Percentiles rank a stretch among this genome's conserved stretches.
Conservation (phyloP, 176 grass and related monocot genomes). For the Calamus simplicifolius region DNA sequence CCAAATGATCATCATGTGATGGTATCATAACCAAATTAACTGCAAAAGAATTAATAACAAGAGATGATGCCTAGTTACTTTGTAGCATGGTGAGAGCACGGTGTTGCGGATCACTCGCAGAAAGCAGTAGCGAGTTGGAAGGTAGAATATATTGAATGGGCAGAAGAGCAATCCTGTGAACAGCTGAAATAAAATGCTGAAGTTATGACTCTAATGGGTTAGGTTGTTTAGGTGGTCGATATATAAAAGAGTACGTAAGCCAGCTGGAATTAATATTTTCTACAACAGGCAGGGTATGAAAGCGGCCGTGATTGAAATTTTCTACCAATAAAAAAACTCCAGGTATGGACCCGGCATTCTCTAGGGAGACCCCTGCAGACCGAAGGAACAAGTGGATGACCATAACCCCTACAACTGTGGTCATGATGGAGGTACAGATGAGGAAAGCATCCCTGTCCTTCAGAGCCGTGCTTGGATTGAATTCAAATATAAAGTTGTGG, state of each 20-base stretch:
- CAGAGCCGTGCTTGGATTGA: constrained; percentile 51
- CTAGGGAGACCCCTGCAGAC: constrained; percentile 30
- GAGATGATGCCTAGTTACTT: constrained; percentile 17
- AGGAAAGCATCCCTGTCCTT: constrained; percentile 83
- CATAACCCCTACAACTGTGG: constrained; percentile 42
- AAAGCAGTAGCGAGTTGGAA: constrained; percentile 74
- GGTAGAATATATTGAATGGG: constrained; percentile 83
- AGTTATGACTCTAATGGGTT: background rate
- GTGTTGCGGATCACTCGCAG: constrained; percentile 84
- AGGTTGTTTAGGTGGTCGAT: too few species aligned
- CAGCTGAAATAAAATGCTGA: constrained; percentile 33
- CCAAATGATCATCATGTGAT: too few species aligned
- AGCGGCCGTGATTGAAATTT: background rate
- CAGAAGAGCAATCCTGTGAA: constrained; percentile 47
- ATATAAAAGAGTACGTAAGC: too few species aligned
- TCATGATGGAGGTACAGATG: constrained; percentile 77
- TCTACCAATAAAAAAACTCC: constrained; percentile 68
- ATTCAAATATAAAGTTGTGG: constrained; percentile 87
- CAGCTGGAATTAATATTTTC: too few species aligned
- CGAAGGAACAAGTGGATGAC: constrained; percentile 68
- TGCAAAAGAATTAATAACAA: too few species aligned
- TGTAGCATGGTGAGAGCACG: constrained; percentile 79
- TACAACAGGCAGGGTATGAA: background rate
- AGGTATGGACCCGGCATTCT: constrained; percentile 44
- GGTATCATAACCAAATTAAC: too few species aligned